Base-by-base conservation (phyloP, 106 monocot genomes). In the Dendrobium huoshanense region DNA sequence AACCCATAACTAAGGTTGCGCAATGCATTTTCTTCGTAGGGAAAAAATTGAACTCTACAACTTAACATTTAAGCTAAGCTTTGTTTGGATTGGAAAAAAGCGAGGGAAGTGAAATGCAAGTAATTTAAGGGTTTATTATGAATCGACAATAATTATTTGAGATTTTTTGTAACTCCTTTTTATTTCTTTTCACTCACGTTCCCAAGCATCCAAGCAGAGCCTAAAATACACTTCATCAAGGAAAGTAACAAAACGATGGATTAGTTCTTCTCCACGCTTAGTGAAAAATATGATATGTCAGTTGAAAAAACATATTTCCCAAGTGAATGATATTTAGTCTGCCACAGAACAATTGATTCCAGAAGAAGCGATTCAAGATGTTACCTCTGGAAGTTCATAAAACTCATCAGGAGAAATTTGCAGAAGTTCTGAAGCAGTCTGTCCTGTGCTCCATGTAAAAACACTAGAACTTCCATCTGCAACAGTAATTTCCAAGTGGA, bases 331-430 rank as follows among this genome's bases (percentile, higher is more conserved):
- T 25, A 72, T 37, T 13, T 0, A 67, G 25, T 67, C 20, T 27
- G n/a, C 22, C 6, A 44, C 31, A 64, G 5, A 64, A 64, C 15
- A 15, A 17, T 33, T 70, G n/a, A 44, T n/a, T 4, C 9, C 13
- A 43, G 75, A 75, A 13, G 75, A 45, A 45, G 6, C 9, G 29
- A 68, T 15, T 59, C 19, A 5, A 22, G 18, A 72, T 64, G 10
- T 76, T 89, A 95, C 98, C 98, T 91, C 95, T 33, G 98, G 91
- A 31, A 99, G 82, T 16, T 75, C 82, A 81, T 72, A 83, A 75
- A 93, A 99, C 77, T 99, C 98, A 82, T 95, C 93, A 78, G 95
- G 90, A 45, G 86, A 95, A 70, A 99, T 91, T 43, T 99, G 98
- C 65, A 99, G 88, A 77, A 99, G 83, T 54, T 99, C 98, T 47